Evolutionary conservation across 176 grass and related monocot species (phyloP).

Genomic region (Bromus sterilis): DNA sequence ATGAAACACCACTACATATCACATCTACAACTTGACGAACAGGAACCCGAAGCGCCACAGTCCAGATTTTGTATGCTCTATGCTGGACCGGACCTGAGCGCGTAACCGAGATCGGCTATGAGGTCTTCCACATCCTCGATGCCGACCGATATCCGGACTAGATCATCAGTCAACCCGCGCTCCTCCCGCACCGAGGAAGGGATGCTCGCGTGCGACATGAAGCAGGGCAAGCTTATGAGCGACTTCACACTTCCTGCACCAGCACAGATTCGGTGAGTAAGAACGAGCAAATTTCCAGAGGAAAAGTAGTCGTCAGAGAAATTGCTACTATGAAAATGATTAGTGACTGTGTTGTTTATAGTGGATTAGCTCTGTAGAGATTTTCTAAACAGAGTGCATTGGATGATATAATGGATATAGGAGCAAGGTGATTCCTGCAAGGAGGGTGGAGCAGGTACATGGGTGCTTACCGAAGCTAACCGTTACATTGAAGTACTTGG

Average conservation of each 20-base stretch:
- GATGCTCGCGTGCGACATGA: slow-evolving; percentile 96
- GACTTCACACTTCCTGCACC: slow-evolving; percentile 93
- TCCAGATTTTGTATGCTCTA: not conserved
- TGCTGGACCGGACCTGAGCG: slow-evolving; percentile 42
- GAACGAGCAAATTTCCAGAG: not conserved
- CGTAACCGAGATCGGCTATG: slow-evolving; percentile 72
- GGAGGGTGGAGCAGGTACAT: not conserved
- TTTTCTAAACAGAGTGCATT: not conserved
- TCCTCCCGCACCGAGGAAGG: slow-evolving; percentile 51
- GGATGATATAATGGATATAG: not conserved
- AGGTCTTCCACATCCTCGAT: slow-evolving; percentile 89
- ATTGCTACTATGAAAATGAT: not conserved
- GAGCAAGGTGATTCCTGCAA: not conserved
- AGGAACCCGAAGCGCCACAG: not conserved
- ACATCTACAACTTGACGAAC: not conserved
- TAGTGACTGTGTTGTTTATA: not conserved
- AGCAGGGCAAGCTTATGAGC: slow-evolving; percentile 91
- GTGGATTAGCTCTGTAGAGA: not conserved
- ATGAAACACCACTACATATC: slow-evolving; percentile 9
- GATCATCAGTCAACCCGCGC: slow-evolving; percentile 78
- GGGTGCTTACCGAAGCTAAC: slow-evolving; percentile 86
- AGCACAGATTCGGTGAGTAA: not conserved
- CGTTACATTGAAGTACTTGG: slow-evolving; percentile 77
- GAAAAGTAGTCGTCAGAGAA: not conserved
- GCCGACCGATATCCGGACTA: slow-evolving; percentile 82